Evolutionary conservation across 345 rosid species (phyloP).

Genomic region (Toxicodendron radicans): DNA sequence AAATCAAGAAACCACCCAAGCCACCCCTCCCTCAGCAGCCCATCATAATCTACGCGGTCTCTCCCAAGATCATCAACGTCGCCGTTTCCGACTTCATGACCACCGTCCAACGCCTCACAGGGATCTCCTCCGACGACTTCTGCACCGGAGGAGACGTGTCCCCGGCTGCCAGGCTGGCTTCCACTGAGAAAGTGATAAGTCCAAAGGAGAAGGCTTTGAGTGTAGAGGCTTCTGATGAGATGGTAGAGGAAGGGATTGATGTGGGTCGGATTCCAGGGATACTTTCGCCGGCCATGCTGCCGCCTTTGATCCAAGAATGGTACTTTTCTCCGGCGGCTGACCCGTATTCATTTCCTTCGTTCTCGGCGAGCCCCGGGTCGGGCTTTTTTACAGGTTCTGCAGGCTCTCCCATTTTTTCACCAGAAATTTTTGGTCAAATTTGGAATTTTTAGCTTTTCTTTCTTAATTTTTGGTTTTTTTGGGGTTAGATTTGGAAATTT

Average conservation of each 20-base stretch:
- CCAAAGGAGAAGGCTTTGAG: conserved; percentile 35
- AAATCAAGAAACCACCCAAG: conserved; percentile 60
- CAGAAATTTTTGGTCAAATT: conserved; percentile 51
- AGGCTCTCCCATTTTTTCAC: conserved; percentile 50
- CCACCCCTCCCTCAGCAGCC: conserved; percentile 45
- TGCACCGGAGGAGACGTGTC: conserved; percentile 50
- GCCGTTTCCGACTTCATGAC: conserved; percentile 66
- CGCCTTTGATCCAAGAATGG: conserved; percentile 40
- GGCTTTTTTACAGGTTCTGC: conserved; percentile 27
- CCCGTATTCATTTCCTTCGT: conserved; percentile 30
- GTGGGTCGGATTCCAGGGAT: conserved; percentile 58
- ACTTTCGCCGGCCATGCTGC: conserved; percentile 63
- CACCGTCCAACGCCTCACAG: conserved; percentile 87
- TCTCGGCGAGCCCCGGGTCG: conserved; percentile 45
- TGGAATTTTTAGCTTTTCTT: conserved; percentile 37
- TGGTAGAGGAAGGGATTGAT: conserved; percentile 34
- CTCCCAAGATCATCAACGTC: conserved; percentile 79
- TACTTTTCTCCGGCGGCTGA: conserved; percentile 54
- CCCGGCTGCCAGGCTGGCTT: conserved; percentile 83
- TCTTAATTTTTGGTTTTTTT: background rate
- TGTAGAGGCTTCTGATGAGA: conserved; percentile 13
- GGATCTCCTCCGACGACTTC: conserved; percentile 54
- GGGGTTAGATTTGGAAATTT: background rate
- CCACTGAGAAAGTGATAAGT: conserved; percentile 59
- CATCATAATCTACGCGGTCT: conserved; percentile 73